These are phyloP conservation scores for Apostasia shenzhenica DNA, from an alignment of 106 monocot species.

Conservation along the genomic window DNA sequence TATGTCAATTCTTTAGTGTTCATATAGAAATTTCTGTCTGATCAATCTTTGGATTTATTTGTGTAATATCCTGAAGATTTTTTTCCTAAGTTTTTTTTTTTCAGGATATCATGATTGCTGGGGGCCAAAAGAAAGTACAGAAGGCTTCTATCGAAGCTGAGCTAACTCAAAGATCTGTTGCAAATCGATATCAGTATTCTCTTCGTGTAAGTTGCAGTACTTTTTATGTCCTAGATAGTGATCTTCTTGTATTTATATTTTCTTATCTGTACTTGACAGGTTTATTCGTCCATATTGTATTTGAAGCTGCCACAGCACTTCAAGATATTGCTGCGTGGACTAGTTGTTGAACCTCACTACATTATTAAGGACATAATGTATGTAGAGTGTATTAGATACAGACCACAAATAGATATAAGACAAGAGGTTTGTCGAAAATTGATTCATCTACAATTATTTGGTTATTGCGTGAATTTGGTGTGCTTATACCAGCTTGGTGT, in stretches of 20 bases:
- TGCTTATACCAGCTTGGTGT: too few relatives aligned
- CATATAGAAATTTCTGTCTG: neutral
- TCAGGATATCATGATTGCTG: conserved; percentile 77
- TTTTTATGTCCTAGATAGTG: neutral
- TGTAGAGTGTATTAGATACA: conserved; percentile 69
- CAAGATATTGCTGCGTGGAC: conserved; percentile 61
- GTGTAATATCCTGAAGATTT: neutral
- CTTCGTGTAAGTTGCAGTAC: conserved; percentile 49
- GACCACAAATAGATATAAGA: conserved; percentile 58
- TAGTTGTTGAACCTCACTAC: conserved; percentile 42
- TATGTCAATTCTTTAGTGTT: neutral
- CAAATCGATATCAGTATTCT: conserved; percentile 51
- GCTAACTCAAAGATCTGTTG: conserved; percentile 39
- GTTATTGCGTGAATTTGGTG: too few relatives aligned
- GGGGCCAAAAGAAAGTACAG: conserved; percentile 23
- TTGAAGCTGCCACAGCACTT: conserved; percentile 61
- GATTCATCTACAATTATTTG: neutral
- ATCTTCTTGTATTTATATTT: conserved; percentile 6
- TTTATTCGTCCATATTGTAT: conserved; percentile 72
- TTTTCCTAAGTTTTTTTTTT: conserved; percentile 1
- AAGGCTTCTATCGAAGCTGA: conserved; percentile 8
- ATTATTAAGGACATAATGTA: conserved; percentile 61
- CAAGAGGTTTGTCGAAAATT: conserved; percentile 42
- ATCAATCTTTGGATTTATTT: neutral
- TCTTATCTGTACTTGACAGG: conserved; percentile 35